phyloP scores from a whole-genome alignment of 202 grass and related monocot genomes.

The Setaria viridis region DNA sequence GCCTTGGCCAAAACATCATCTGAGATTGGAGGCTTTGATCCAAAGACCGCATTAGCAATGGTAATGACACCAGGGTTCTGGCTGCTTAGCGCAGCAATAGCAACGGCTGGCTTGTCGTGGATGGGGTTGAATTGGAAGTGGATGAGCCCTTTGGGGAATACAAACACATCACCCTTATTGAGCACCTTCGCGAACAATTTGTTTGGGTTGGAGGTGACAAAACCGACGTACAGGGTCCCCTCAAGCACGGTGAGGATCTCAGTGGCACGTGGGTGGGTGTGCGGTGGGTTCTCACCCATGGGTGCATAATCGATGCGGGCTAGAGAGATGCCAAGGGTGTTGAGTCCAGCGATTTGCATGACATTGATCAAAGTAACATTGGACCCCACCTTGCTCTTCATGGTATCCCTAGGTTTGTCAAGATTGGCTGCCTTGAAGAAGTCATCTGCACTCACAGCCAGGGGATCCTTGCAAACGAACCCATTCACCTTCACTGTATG shows the following conservation, averaged over 20 bases:
- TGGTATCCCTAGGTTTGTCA: constrained; percentile 42
- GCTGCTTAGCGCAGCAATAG: constrained; percentile 42
- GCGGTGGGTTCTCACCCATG: constrained; percentile 47
- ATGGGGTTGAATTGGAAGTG: constrained; percentile 57
- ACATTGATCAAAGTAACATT: constrained; percentile 57
- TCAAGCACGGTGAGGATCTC: constrained; percentile 48
- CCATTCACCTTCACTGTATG: constrained; percentile 43
- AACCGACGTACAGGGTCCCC: constrained; percentile 46
- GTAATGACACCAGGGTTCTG: constrained; percentile 49
- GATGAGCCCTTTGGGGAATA: constrained; percentile 46
- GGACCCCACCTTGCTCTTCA: constrained; percentile 38
- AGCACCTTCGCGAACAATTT: constrained; percentile 50
- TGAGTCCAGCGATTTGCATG: constrained; percentile 46
- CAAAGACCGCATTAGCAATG: constrained; percentile 43
- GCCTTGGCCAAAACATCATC: constrained; percentile 53
- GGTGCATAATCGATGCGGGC: constrained; percentile 45
- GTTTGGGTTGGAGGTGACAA: constrained; percentile 44
- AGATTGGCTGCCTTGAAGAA: constrained; percentile 44
- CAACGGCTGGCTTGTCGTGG: constrained; percentile 5
- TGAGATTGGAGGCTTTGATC: constrained; percentile 25
- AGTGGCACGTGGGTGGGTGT: constrained; percentile 50
- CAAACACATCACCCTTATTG: constrained; percentile 46
- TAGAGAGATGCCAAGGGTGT: constrained; percentile 29
- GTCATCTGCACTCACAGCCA: not conserved
- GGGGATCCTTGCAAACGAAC: constrained; percentile 43